Percentiles rank a stretch among this genome's conserved stretches.
Conservation (phyloP, 495 filamentous ascomycete species). For the Aspergillus bertholletiae region DNA sequence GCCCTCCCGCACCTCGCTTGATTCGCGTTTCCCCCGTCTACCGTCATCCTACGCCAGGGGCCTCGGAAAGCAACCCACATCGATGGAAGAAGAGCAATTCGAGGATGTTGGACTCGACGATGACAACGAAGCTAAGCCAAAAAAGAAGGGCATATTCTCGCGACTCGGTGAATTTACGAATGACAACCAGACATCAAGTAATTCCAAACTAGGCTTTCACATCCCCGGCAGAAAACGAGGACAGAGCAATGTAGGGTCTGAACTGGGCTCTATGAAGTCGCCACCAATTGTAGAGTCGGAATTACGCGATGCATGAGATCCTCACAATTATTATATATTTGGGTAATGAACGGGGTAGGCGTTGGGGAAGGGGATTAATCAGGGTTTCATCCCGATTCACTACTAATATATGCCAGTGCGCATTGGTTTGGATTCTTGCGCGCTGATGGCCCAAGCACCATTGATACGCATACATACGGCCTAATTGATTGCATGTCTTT, state of each 20-base stretch:
- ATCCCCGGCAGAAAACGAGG: slow-evolving; percentile 70
- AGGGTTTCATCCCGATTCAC: not conserved
- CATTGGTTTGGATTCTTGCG: not conserved
- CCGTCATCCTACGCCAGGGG: slow-evolving; percentile 47
- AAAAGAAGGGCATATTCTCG: slow-evolving; percentile 80
- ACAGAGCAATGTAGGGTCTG: slow-evolving; percentile 69
- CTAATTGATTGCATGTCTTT: not conserved
- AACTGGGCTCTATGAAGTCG: slow-evolving; percentile 55
- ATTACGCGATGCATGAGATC: slow-evolving; percentile 19
- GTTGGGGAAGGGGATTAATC: slow-evolving; percentile 3
- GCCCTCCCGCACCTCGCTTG: slow-evolving; percentile 71
- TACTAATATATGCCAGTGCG: not conserved
- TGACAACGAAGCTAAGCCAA: slow-evolving; percentile 61
- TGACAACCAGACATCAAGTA: slow-evolving; percentile 35
- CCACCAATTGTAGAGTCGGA: slow-evolving; percentile 28
- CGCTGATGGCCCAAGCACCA: not conserved
- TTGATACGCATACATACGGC: not conserved
- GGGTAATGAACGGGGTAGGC: slow-evolving; percentile 1
- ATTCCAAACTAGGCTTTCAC: slow-evolving; percentile 58
- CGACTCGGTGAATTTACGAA: slow-evolving; percentile 68
- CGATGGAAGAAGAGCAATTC: slow-evolving; percentile 73
- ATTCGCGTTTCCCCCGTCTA: slow-evolving; percentile 61
- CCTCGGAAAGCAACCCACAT: slow-evolving; percentile 46
- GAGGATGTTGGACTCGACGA: slow-evolving; percentile 90
- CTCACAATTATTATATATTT: slow-evolving; percentile 1